Base-by-base conservation (phyloP, 2,329 filamentous ascomycete genomes). In the Talaromyces sp. region DNA sequence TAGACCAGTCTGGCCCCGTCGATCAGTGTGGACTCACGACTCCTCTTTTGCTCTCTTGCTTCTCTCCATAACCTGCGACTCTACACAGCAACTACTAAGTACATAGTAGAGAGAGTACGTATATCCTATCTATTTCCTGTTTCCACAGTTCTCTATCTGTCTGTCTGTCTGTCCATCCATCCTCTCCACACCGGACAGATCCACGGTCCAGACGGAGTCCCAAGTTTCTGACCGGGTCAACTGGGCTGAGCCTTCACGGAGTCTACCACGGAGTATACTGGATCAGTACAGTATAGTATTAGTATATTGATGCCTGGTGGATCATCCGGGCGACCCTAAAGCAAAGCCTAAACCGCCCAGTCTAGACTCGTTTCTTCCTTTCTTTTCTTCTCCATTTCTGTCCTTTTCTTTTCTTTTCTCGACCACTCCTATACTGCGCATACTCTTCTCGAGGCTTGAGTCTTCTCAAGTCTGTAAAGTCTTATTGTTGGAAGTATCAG, bases 241-340 rank as follows among this genome's bases (percentile, higher is more conserved):
- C 55, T 31, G 42, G 35, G 55, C 55, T 28, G 52, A 21, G 48
- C n/a, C 11, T 6, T n/a, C n/a, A n/a, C n/a, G n/a, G n/a, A n/a
- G n/a, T n/a, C n/a, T n/a, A n/a, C n/a, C n/a, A n/a, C n/a, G n/a
- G n/a, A n/a, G n/a, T n/a, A n/a, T n/a, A n/a, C n/a, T n/a, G n/a
- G n/a, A n/a, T n/a, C n/a, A n/a, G n/a, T n/a, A n/a, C n/a, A n/a
- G n/a, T n/a, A n/a, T n/a, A n/a, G n/a, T n/a, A n/a, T n/a, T 28
- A 28, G 3, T 6, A 28, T 28, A 28, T 28, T 25, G 54, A 50
- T 28, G 35, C 54, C 54, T n/a, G 54, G 54, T 57, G 54, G 54
- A 42, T 57, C 54, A 39, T 57, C 54, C 54, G 54, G 39, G 58
- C 42, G 58, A 50, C 58, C 58, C 42, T 39, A n/a, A 37, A 60